A percentile compares a stretch with the other conserved stretches of the same genome.
Conservation (phyloP, 2,329 filamentous ascomycete species). For the Aspergillus ochraceoroseus region DNA sequence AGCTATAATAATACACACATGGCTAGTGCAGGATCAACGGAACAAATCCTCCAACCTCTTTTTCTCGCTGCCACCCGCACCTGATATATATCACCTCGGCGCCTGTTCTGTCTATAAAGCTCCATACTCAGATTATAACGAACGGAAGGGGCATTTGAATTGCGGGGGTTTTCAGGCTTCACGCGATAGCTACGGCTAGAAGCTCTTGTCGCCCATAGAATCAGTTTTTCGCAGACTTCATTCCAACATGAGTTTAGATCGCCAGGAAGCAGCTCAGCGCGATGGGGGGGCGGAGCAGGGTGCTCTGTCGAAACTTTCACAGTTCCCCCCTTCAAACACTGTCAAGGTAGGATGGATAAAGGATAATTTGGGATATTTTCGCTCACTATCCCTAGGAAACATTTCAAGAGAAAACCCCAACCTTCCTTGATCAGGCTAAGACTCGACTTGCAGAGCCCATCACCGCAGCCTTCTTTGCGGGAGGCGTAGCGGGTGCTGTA, state of each 20-base stretch:
- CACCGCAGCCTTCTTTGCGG: constrained; percentile 85
- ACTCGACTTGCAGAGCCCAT: constrained; percentile 71
- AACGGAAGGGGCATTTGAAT: background rate
- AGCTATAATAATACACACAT: constrained; percentile 5
- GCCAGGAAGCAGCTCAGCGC: constrained; percentile 25
- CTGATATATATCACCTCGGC: constrained; percentile 3
- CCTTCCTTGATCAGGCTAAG: constrained; percentile 26
- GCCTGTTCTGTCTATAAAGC: background rate
- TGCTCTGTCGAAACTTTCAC: constrained; percentile 21
- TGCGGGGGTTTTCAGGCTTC: constrained; percentile 1
- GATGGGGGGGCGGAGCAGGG: constrained; percentile 20
- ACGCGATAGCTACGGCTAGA: background rate
- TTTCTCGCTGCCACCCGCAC: background rate
- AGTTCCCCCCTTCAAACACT: constrained; percentile 20
- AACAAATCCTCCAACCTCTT: background rate
- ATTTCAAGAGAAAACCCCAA: constrained; percentile 13
- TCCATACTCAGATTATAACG: background rate
- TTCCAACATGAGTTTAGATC: constrained; percentile 35
- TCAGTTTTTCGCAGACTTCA: background rate
- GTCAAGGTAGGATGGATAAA: constrained; percentile 22
- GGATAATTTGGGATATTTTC: background rate
- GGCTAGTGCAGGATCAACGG: constrained; percentile 5
- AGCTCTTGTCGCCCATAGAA: background rate
- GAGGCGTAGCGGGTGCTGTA: constrained; percentile 92
- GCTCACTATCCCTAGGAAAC: constrained; percentile 19